Conservation (phyloP, 1,284 basidiomycete genomes). For the Trametes sp. region DNA sequence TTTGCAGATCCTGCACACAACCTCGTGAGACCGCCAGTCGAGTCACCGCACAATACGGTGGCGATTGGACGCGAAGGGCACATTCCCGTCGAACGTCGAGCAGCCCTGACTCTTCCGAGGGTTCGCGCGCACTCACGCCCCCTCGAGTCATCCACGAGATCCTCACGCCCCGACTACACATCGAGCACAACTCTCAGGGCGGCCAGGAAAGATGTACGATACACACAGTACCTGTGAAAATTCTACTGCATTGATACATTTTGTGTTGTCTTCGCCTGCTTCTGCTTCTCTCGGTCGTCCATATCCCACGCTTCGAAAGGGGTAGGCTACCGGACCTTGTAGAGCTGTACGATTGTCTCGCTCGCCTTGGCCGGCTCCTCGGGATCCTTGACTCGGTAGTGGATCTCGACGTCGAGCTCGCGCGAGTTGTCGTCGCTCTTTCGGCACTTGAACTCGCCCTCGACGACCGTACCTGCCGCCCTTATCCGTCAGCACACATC, state of each 20-base stretch:
- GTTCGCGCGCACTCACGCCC: too few relatives aligned
- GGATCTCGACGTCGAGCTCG: conserved; percentile 93
- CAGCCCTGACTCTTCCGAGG: too few relatives aligned
- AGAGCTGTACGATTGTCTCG: conserved; percentile 74
- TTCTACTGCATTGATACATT: conserved; percentile 10
- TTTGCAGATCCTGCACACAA: too few relatives aligned
- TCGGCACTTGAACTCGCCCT: conserved; percentile 83
- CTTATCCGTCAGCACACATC: too few relatives aligned
- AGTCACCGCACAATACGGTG: too few relatives aligned
- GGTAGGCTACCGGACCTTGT: conserved; percentile 66
- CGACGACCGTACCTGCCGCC: conserved; percentile 72
- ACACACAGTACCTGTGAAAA: neutral
- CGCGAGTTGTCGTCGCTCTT: conserved; percentile 87
- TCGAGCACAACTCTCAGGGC: too few relatives aligned
- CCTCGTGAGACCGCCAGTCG: too few relatives aligned
- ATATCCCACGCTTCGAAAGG: neutral
- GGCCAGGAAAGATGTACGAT: neutral
- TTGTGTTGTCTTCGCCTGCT: neutral
- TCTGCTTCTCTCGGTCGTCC: neutral
- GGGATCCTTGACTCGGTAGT: conserved; percentile 67
- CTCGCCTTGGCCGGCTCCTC: conserved; percentile 40
- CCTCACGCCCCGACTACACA: too few relatives aligned
- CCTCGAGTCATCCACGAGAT: too few relatives aligned
- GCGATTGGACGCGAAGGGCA: too few relatives aligned
- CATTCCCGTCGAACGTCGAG: too few relatives aligned